Base-by-base conservation (phyloP, 345 rosid genomes). In the Eucalyptus dawsonii region DNA sequence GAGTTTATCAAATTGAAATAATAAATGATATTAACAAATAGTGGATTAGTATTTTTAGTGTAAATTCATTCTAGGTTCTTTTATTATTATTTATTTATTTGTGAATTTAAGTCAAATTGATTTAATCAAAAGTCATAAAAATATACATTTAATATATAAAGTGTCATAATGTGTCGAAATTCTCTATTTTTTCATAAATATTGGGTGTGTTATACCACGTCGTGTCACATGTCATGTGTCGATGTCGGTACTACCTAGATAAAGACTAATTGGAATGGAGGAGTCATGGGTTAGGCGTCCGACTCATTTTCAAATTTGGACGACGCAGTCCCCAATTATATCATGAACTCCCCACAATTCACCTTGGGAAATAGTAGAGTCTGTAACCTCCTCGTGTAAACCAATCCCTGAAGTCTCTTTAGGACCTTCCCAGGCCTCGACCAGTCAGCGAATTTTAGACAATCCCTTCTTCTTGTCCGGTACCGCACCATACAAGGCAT, bases 151-250 rank as follows among this genome's bases (percentile, higher is more conserved):
- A 19, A 53, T 53, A 53, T 53, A 53, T 0, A 53, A 19, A 53
- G 58, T 53, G 9, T 53, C 10, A 0, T 0, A 53, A 53, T 5
- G 10, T 53, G 24, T 53, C 1, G 25, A 4, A 53, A 53, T 19
- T 53, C 2, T 53, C 2, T 19, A 19, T 53, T 19, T 53, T 53
- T 53, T 19, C 2, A 19, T 0, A 53, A 53, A 19, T 19, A 4
- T 53, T 11, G 11, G 4, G 25, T 9, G 4, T 53, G 2, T 53
- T 3, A 8, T 53, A 8, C 1, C 56, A 53, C 5, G 5, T 8
- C 25, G 10, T 53, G 56, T 53, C 56, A 1, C 24, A 53, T 3
- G 5, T 53, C 56, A 4, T 2, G 58, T 53, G 58, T 53, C 5
- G 5, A 53, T 53, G 25, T 53, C 5, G 11, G 24, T 19, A 19